Evolutionary conservation across 805 yeast species (phyloP).

Genomic region (Scheffersomyces ergatensis): DNA sequence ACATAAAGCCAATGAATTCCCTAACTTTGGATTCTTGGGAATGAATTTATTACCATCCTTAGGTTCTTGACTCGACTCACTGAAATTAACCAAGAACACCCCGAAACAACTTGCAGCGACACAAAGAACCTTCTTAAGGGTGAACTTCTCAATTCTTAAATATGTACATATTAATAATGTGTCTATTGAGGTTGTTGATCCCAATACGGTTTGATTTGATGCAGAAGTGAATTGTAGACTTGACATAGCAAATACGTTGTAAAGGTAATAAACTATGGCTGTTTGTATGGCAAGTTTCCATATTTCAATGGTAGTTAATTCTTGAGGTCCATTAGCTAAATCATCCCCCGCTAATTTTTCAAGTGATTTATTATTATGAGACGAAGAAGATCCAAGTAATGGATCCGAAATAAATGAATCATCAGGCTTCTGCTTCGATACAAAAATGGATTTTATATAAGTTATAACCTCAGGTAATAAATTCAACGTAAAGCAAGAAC

Average conservation of each 20-base stretch:
- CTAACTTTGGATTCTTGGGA: constrained; percentile 40
- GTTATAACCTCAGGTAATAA: constrained; percentile 36
- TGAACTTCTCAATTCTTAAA: constrained; percentile 40
- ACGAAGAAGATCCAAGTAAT: neutral
- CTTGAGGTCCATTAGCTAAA: constrained; percentile 7
- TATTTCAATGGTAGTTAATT: constrained; percentile 28
- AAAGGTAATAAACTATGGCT: constrained; percentile 39
- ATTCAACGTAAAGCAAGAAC: constrained; percentile 45
- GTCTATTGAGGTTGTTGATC: constrained; percentile 51
- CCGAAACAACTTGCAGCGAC: constrained; percentile 46
- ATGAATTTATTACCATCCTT: constrained; percentile 19
- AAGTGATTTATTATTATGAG: constrained; percentile 1
- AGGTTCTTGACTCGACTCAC: constrained; percentile 20
- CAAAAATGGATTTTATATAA: neutral
- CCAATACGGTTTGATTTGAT: constrained; percentile 49
- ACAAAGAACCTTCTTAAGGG: constrained; percentile 40
- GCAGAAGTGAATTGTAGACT: constrained; percentile 50
- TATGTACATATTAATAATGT: constrained; percentile 44
- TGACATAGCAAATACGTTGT: constrained; percentile 39
- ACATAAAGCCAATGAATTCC: constrained; percentile 42
- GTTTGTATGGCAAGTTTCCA: constrained; percentile 35
- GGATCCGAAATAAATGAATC: neutral
- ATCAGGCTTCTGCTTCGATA: too few relatives aligned
- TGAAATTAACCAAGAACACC: constrained; percentile 42
- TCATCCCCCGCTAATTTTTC: constrained; percentile 5